A percentile compares a stretch with the other conserved stretches of the same genome.
phyloP scores from a whole-genome alignment of 805 yeast genomes.

The Ogataea corticis region DNA sequence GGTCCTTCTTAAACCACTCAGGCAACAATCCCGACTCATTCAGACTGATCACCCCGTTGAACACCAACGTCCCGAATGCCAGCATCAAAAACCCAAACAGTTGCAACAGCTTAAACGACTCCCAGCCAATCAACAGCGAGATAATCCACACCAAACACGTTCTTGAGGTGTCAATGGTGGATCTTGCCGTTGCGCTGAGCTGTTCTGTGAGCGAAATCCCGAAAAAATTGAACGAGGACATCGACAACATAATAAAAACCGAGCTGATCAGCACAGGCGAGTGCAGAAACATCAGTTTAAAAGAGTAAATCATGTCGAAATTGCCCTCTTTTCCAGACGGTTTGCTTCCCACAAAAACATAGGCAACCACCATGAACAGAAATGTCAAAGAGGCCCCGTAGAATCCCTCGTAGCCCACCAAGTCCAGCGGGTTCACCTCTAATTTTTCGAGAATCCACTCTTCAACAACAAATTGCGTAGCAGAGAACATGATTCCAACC shows the following conservation, averaged over 20 bases:
- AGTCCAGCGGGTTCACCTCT: slow-evolving; percentile 57
- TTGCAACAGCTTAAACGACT: slow-evolving; percentile 61
- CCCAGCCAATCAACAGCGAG: slow-evolving; percentile 75
- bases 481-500: slow-evolving; percentile 66
- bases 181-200: slow-evolving; percentile 73
- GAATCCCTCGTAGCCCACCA: slow-evolving; percentile 75
- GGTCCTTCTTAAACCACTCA: slow-evolving; percentile 38
- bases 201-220: slow-evolving; percentile 68
- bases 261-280: slow-evolving; percentile 51
- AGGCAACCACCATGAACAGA: slow-evolving; percentile 44
- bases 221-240: slow-evolving; percentile 69
- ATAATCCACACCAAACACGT: slow-evolving; percentile 75
- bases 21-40: slow-evolving; percentile 52
- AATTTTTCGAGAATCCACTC: slow-evolving; percentile 60
- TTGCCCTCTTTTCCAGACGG: slow-evolving; percentile 46
- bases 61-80: slow-evolving; percentile 71
- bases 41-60: slow-evolving; percentile 66
- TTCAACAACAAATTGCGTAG: slow-evolving; percentile 76
- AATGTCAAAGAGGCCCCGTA: slow-evolving; percentile 56
- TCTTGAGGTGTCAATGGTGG: slow-evolving; percentile 77
- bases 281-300: slow-evolving; percentile 48
- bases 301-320: slow-evolving; percentile 55
- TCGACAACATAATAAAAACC: slow-evolving; percentile 66
- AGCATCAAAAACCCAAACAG: slow-evolving; percentile 60
- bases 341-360: slow-evolving; percentile 41